These are phyloP conservation scores for Alnus rubra DNA, from an alignment of 306 rosid genomes.

Conservation along the genomic window DNA sequence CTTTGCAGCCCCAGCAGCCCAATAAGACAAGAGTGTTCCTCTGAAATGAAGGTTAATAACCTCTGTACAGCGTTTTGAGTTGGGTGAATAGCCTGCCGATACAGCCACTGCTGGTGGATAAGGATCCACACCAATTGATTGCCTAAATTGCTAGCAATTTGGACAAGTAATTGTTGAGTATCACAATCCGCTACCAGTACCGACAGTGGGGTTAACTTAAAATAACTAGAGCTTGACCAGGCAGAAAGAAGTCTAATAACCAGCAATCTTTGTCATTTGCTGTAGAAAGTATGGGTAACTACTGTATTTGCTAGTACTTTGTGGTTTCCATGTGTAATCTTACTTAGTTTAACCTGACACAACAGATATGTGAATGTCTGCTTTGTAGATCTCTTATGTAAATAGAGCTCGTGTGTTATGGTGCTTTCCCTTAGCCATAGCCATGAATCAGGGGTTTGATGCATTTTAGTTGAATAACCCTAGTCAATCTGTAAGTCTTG, in stretches of 20 bases:
- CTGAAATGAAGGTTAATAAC: conserved; percentile 92
- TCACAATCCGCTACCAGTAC: neutral
- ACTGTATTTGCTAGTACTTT: neutral
- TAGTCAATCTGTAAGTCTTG: no score
- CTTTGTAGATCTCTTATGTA: neutral
- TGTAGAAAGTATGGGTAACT: neutral
- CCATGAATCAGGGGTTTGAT: neutral
- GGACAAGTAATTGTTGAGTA: no score
- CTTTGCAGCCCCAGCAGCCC: conserved; percentile 82
- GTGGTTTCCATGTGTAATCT: neutral
- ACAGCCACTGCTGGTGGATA: conserved; percentile 18
- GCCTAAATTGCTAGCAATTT: no score
- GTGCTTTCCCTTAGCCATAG: neutral
- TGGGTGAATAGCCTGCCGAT: conserved; percentile 39
- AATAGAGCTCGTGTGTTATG: neutral
- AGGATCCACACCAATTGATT: no score
- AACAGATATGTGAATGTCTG: neutral
- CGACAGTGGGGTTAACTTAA: neutral
- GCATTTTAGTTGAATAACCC: neutral
- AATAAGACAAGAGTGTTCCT: conserved; percentile 84
- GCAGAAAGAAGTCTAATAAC: conserved; percentile 1
- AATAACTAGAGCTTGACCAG: neutral
- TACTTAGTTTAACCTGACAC: neutral
- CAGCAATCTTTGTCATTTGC: neutral
- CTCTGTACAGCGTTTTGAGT: conserved; percentile 94